Base-by-base conservation (phyloP, 108 stramenopile genomes). In the Aurantiochytrium sp. region DNA sequence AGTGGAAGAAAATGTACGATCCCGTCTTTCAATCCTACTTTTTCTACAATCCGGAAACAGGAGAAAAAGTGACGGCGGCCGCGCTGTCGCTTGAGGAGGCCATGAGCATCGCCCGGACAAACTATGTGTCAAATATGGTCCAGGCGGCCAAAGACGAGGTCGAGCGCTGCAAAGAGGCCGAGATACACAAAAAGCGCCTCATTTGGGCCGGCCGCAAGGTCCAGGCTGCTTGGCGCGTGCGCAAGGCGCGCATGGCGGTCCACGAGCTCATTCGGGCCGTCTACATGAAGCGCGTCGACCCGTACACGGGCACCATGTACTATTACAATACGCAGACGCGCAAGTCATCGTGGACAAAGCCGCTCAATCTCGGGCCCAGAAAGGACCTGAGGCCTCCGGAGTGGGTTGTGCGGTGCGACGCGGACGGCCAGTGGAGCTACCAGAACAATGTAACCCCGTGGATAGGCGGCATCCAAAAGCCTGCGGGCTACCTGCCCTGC, bases 1-100 rank as follows among this genome's bases (percentile, higher is more conserved):
- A 81, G 42, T 81, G 73, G 73, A 81, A 81, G 30, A 41, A 48
- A 48, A 81, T 81, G 73, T 81, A 27, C 30, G 73, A 81, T 81
- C 73, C 73, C 6, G 73, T 81, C 45, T 48, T 81, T 48, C 42
- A 81, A 48, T 48, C 73, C 6, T 81, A 81, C 73, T 81, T 81
- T 42, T 81, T 48, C 24, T 81, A 48, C 45, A 81, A 81, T 81
- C 42, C 42, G 6, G 73, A 81, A 24, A 81, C 73, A 6, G 73
- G 73, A 41, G 73, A 81, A 48, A 81, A 81, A 30, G 73, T 81
- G 45, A 41, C 73, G 12, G 39, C 42, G 10, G 8, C 73, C 6
- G 39, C 42, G 6, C 42, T 81, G 6, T 48, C 39, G 10, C 50
- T 48, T 22, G 45, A 81, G 1, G 73, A 81, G 3, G 45, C 42